Percentiles rank a stretch among this genome's conserved stretches.
These are phyloP conservation scores for Marchantia paleacea DNA, from an alignment of 225 moss, liverwort and hornwort genomes.

Conservation along the genomic window DNA sequence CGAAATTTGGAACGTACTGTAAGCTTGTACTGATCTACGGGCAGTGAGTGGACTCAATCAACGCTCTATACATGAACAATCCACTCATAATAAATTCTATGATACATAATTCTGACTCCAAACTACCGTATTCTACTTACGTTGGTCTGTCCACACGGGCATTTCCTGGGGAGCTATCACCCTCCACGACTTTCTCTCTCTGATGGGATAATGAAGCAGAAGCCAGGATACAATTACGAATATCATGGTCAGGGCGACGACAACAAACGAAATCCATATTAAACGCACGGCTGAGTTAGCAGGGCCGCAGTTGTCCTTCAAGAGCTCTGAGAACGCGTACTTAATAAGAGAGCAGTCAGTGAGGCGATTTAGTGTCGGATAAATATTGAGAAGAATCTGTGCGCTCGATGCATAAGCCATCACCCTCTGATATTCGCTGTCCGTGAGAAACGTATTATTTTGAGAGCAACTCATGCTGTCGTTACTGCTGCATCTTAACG, in stretches of 20 bases:
- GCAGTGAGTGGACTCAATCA: too few species aligned
- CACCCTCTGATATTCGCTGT: conserved; percentile 35
- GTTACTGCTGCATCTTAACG: conserved; percentile 22
- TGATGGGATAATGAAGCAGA: conserved; percentile 43
- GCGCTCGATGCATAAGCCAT: conserved; percentile 39
- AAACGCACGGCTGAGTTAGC: conserved; percentile 38
- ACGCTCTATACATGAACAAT: too few species aligned
- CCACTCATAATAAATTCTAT: too few species aligned
- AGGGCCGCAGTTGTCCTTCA: conserved; percentile 49
- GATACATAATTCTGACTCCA: too few species aligned
- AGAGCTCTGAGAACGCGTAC: conserved; percentile 51
- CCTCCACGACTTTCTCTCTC: conserved; percentile 6
- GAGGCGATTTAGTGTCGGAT: conserved; percentile 44
- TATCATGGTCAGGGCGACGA: conserved; percentile 45
- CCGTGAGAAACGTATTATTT: conserved; percentile 23
- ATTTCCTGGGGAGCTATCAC: conserved; percentile 12
- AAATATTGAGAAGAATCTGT: conserved; percentile 44
- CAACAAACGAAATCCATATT: conserved; percentile 57
- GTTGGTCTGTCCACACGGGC: not conserved
- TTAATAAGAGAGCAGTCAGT: conserved; percentile 70
- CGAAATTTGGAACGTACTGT: too few species aligned
- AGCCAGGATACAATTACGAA: conserved; percentile 48
- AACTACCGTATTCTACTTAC: not conserved
- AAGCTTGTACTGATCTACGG: too few species aligned
- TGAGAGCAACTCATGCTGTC: conserved; percentile 17